These are phyloP conservation scores for Boletus rex-veris DNA, from an alignment of 768 basidiomycete genomes.

Conservation along the genomic window DNA sequence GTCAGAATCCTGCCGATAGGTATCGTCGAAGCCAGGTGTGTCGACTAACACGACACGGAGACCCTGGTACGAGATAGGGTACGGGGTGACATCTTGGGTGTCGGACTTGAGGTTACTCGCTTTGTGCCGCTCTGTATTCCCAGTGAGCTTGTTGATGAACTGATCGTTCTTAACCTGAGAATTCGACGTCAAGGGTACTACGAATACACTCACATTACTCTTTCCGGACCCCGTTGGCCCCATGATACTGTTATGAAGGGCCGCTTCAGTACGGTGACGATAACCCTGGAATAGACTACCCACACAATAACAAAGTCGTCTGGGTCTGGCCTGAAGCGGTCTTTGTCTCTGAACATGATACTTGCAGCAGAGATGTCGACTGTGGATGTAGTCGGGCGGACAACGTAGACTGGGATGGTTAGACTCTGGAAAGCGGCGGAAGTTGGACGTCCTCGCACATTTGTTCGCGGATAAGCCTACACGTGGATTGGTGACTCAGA, in stretches of 20 bases:
- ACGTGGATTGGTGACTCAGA: neutral
- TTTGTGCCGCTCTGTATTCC: neutral
- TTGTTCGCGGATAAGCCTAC: too few relatives aligned
- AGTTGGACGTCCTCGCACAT: too few relatives aligned
- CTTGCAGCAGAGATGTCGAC: neutral
- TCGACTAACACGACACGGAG: slow-evolving; percentile 16
- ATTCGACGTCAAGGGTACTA: neutral
- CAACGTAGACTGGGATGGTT: too few relatives aligned
- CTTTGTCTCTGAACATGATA: neutral
- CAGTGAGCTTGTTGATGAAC: slow-evolving; percentile 15
- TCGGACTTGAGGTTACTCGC: slow-evolving; percentile 8
- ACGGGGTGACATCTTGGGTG: slow-evolving; percentile 8
- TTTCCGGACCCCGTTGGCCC: too few relatives aligned
- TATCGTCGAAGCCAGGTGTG: slow-evolving; percentile 23
- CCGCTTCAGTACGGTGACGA: neutral
- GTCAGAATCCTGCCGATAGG: slow-evolving; percentile 10
- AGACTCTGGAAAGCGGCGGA: too few relatives aligned
- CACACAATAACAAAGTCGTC: slow-evolving; percentile 15
- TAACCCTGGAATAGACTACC: neutral
- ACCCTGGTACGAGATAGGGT: neutral
- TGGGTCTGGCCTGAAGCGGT: slow-evolving; percentile 6
- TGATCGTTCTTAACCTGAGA: neutral
- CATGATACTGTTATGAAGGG: neutral
- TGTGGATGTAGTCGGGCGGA: neutral
- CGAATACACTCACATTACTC: too few relatives aligned